Evolutionary conservation across 1,284 basidiomycete species (phyloP).

Genomic region (Fomitopsis palustris): DNA sequence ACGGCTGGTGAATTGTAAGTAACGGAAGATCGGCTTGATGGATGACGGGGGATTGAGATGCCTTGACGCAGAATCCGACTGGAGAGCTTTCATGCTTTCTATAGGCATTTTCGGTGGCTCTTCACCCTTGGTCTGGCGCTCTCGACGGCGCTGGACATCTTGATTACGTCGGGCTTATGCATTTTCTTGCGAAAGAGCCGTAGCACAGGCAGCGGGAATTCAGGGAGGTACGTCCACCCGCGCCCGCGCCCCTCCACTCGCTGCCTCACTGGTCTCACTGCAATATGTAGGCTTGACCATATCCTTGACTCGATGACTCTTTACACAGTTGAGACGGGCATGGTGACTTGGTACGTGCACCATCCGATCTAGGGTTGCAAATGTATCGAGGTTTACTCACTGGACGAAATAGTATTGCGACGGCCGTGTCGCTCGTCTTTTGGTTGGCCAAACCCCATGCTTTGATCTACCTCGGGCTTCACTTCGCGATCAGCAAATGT

Average conservation of each 20-base stretch:
- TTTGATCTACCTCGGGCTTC: conserved; percentile 22
- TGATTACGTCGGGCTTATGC: conserved; percentile 16
- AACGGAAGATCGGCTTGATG: background rate
- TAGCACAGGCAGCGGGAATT: conserved; percentile 1
- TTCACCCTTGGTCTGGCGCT: conserved; percentile 17
- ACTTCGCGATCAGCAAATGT: conserved; percentile 23
- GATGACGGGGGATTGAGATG: background rate
- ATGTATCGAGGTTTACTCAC: background rate
- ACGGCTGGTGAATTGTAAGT: conserved; percentile 19
- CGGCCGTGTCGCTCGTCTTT: conserved; percentile 17
- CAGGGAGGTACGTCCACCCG: conserved; percentile 6
- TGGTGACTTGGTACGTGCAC: conserved; percentile 18
- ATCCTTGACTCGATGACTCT: conserved; percentile 20
- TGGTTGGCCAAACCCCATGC: conserved; percentile 20
- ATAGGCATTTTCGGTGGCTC: conserved; percentile 13
- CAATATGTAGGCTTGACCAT: conserved; percentile 19
- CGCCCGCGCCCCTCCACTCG: background rate
- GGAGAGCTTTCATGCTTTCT: conserved; percentile 15
- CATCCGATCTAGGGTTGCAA: background rate
- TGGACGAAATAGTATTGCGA: conserved; percentile 13
- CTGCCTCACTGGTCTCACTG: background rate
- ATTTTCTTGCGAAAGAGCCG: conserved; percentile 13
- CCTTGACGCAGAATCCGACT: conserved; percentile 11
- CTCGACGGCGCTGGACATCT: conserved; percentile 14
- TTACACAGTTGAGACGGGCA: conserved; percentile 20